phyloP scores from a whole-genome alignment of 176 grass and related monocot genomes.

The Phoenix dactylifera region DNA sequence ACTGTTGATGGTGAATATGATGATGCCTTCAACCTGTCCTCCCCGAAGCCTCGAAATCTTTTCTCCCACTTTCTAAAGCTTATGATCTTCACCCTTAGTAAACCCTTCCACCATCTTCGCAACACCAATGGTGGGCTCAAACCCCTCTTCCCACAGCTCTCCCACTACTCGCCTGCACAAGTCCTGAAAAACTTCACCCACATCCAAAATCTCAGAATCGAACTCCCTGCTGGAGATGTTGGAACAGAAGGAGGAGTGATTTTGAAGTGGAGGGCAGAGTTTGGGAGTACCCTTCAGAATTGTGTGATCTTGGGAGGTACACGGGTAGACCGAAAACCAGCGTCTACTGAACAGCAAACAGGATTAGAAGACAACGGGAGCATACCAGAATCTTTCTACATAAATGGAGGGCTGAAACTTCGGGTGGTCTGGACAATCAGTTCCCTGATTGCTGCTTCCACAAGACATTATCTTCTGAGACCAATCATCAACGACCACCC shows the following conservation, averaged over 20 bases:
- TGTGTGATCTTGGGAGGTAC: slow-evolving; percentile 79
- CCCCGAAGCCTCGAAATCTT: slow-evolving; percentile 34
- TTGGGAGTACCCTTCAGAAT: slow-evolving; percentile 69
- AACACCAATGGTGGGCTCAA: slow-evolving; percentile 13
- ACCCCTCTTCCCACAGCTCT: slow-evolving; percentile 46
- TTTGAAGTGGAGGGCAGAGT: slow-evolving; percentile 66
- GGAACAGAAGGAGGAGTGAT: slow-evolving; percentile 57
- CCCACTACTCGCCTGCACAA: slow-evolving; percentile 61
- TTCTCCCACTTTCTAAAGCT: slow-evolving; percentile 56
- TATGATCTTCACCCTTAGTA: slow-evolving; percentile 41
- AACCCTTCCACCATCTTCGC: slow-evolving; percentile 49
- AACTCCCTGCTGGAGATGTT: slow-evolving; percentile 64
- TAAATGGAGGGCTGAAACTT: no score
- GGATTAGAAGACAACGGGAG: background rate
- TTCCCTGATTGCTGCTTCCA: no score
- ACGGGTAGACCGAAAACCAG: slow-evolving; percentile 26
- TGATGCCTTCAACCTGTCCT: slow-evolving; percentile 33
- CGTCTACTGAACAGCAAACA: slow-evolving; percentile 6
- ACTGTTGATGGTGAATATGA: slow-evolving; percentile 46
- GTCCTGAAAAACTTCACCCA: slow-evolving; percentile 60
- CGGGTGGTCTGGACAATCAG: no score
- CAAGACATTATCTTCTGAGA: no score
- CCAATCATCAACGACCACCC: no score
- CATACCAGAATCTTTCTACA: no score
- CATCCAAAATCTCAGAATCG: slow-evolving; percentile 51